Evolutionary conservation across 768 basidiomycete genomes (phyloP), one percentile per base, ranked within the genome.

Genomic region (Phlebiopsis gigantea): DNA sequence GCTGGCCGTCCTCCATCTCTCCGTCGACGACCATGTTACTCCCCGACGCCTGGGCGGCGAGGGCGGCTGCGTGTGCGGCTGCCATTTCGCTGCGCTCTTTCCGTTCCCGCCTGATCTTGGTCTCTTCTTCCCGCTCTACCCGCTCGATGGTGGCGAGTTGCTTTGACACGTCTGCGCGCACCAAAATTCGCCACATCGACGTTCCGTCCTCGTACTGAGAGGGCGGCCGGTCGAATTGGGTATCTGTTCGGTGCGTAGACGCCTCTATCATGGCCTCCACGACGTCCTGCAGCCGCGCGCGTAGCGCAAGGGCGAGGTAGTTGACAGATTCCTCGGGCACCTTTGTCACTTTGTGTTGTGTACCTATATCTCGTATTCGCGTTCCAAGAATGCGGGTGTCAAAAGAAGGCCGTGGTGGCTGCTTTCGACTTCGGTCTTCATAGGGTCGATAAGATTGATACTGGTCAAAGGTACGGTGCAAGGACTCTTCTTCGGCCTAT

Each of bases 401-500:
- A 57, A 95, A 88, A 29, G 82, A 75, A 4, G 89, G 86, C 26
- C 76, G 83, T 0, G 71, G 66, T 2, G 89, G 84, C 66, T 93
- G 90, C 66, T 88, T 91, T 46, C 82, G 82, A 2, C 86, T 80
- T 12, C 91, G 86, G 71, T 93, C 92, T 68, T 90, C 87, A 63
- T 81, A 85, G 0, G 80, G 70, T 12, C 87, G 81, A 65, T 84
- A 87, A 17, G 80, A 58, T 45, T 82, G 79, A 60, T 83, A 85
- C 44, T 77, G 78, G 57, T 85, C 82, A 57, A 84, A 78, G 1
- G 77, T 72, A 55, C 87, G 78, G 62, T 91, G 88, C 5, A 93
- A 72, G 3, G 81, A 78, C 68, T 93, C 92, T 73, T 93, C 91
- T 69, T 93, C 92, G 0, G 92, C 92, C 90, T 93, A 64, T 2